Evolutionary conservation across 305 asterid genomes (phyloP).

Genomic region (Rubia balearica): DNA sequence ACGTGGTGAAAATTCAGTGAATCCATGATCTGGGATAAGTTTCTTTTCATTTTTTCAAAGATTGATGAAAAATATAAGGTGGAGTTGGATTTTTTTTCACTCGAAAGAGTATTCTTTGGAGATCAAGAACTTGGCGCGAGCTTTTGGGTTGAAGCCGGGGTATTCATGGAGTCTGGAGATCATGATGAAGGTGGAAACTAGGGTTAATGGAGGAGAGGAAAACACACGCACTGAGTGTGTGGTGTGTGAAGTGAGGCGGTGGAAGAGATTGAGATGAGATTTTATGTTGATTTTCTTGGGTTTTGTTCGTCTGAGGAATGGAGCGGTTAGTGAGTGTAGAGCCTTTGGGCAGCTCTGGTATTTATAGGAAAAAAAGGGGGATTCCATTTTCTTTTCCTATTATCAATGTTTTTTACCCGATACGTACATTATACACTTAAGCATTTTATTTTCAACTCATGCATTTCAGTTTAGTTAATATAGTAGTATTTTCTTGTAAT

Average conservation of each 20-base stretch:
- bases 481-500: too few species aligned
- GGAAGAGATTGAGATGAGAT: not conserved
- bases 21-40: slow-evolving; percentile 31
- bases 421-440: too few species aligned
- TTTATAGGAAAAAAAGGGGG: slow-evolving; percentile 39
- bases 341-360: slow-evolving; percentile 17
- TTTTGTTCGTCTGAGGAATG: slow-evolving; percentile 8
- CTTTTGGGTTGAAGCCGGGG: slow-evolving; percentile 17
- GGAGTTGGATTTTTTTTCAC: slow-evolving; percentile 14
- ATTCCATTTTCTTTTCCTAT: slow-evolving; percentile 23
- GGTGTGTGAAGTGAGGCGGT: not conserved
- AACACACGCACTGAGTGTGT: slow-evolving; percentile 9
- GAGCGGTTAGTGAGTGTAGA: slow-evolving; percentile 15
- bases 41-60: not conserved
- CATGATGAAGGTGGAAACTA: slow-evolving; percentile 18
- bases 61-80: too few species aligned
- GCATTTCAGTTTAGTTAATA: too few species aligned
- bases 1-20: slow-evolving; percentile 34
- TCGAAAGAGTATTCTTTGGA: slow-evolving; percentile 24
- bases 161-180: slow-evolving; percentile 8
- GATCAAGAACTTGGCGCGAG: slow-evolving; percentile 19
- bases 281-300: not conserved
- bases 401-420: not conserved
- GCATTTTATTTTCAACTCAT: too few species aligned
- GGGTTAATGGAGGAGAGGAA: not conserved